Evolutionary conservation across 805 yeast species (phyloP).

Genomic region (Kodamaea kaohsiungensis): DNA sequence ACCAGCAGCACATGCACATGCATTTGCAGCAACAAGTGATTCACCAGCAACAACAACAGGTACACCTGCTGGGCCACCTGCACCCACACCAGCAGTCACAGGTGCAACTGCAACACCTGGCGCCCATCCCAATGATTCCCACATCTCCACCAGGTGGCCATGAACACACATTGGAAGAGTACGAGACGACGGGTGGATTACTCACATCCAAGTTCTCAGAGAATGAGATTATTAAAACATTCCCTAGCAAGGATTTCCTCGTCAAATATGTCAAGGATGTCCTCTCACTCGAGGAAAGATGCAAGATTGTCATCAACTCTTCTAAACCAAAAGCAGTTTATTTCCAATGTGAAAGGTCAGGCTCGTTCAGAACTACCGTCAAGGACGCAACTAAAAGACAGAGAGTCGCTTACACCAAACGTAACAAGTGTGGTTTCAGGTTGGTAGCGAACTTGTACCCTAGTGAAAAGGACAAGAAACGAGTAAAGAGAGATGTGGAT

Average conservation of each 20-base stretch:
- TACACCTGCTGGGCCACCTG: constrained; percentile 8
- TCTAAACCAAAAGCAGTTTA: constrained; percentile 50
- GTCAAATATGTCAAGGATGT: constrained; percentile 38
- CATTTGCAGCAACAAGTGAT: constrained; percentile 15
- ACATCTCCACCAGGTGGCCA: constrained; percentile 16
- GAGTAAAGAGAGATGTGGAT: constrained; percentile 28
- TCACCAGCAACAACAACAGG: constrained; percentile 10
- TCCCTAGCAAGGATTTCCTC: constrained; percentile 15
- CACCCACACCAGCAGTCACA: constrained; percentile 11
- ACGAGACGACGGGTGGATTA: constrained; percentile 14
- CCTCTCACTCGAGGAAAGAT: constrained; percentile 36
- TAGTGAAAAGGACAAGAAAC: constrained; percentile 44
- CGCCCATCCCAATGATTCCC: constrained; percentile 17
- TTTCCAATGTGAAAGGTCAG: constrained; percentile 48
- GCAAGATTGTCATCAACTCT: constrained; percentile 47
- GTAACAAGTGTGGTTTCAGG: constrained; percentile 48
- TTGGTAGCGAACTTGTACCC: constrained; percentile 46
- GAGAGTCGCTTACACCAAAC: constrained; percentile 47
- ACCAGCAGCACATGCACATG: constrained; percentile 15
- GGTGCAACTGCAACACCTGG: constrained; percentile 5
- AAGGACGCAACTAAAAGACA: constrained; percentile 47
- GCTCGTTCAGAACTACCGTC: constrained; percentile 47
- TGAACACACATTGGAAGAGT: constrained; percentile 13
- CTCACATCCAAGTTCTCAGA: constrained; percentile 17
- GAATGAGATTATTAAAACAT: constrained; percentile 17